A percentile compares a stretch with the other conserved stretches of the same genome.
phyloP scores from a whole-genome alignment of 805 yeast species.

The Hanseniaspora meyeri region DNA sequence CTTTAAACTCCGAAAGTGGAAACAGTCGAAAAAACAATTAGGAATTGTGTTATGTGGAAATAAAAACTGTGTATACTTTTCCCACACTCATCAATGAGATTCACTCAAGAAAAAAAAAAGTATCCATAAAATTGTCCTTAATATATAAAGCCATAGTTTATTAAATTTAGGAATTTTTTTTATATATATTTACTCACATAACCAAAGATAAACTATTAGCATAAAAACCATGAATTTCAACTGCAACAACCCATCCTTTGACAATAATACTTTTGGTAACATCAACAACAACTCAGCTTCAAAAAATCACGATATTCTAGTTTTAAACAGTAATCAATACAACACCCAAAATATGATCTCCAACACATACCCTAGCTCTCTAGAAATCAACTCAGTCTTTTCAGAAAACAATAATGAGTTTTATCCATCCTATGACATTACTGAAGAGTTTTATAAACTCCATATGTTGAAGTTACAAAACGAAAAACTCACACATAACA shows the following conservation, averaged over 20 bases:
- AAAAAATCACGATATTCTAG: background rate
- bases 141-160: background rate
- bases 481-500: background rate
- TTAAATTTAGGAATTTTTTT: no score
- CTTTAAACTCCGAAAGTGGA: background rate
- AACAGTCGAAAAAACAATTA: background rate
- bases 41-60: background rate
- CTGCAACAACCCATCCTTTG: background rate
- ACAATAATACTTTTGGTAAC: background rate
- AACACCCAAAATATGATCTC: background rate
- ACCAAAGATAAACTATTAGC: background rate
- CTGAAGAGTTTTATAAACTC: slow-evolving; percentile 1
- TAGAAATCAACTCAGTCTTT: background rate
- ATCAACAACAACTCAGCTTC: background rate
- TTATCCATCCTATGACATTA: background rate
- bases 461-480: background rate
- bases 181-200: no score
- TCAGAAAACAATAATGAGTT: background rate
- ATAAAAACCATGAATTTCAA: background rate
- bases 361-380: background rate
- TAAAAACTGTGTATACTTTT: background rate
- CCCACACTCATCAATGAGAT: background rate
- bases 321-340: background rate
- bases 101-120: background rate
- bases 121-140: background rate